These are phyloP conservation scores for Phenoliferia sp. DNA, from an alignment of 1,284 basidiomycete species.

Conservation along the genomic window DNA sequence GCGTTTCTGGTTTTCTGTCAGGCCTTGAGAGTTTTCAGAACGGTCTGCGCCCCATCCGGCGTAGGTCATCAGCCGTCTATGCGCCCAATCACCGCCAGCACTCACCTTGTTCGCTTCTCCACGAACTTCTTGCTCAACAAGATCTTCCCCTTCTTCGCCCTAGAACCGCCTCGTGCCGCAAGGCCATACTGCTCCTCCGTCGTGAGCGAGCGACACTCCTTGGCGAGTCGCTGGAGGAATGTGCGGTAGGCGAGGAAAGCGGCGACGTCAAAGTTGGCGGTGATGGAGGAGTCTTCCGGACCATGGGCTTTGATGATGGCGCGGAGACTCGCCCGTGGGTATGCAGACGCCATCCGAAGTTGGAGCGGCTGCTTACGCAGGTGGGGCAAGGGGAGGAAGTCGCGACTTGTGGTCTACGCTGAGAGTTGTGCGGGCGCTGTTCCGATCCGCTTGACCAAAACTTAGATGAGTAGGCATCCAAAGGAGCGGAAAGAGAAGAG, in stretches of 20 bases:
- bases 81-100: background rate
- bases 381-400: too few species aligned
- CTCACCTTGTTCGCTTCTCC: background rate
- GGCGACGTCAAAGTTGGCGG: background rate
- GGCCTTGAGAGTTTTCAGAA: background rate
- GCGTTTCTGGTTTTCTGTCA: too few species aligned
- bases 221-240: background rate
- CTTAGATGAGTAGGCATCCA: too few species aligned
- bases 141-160: background rate
- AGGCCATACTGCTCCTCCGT: background rate
- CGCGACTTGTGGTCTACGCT: too few species aligned
- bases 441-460: too few species aligned
- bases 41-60: background rate
- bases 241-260: background rate
- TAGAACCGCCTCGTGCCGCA: background rate
- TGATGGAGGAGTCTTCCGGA: too few species aligned
- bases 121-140: background rate
- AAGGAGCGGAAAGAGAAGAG: too few species aligned
- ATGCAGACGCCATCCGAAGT: background rate
- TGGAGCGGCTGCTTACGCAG: too few species aligned
- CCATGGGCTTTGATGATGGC: background rate
- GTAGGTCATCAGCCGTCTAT: background rate
- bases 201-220: background rate
- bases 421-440: too few species aligned
- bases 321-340: background rate